Evolutionary conservation across 163 green algal species (phyloP).

Genomic region (Volvox carteri): DNA sequence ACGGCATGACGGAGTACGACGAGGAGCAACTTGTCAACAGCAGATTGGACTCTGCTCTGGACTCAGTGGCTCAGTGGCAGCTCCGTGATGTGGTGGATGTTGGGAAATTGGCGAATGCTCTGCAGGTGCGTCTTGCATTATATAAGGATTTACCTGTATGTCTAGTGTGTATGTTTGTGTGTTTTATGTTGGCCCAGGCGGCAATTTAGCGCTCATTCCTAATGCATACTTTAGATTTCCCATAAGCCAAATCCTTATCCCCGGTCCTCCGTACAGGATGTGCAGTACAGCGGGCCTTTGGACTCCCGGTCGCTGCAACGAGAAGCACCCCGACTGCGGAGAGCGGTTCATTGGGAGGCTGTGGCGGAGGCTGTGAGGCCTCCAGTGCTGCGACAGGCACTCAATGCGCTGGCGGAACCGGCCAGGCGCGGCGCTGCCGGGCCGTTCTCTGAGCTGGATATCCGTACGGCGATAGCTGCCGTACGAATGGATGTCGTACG

Average conservation of each 20-base stretch:
- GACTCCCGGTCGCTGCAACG: constrained; percentile 18
- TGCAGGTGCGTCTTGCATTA: constrained; percentile 31
- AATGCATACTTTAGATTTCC: too few species aligned
- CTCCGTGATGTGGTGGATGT: constrained; percentile 38
- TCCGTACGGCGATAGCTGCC: constrained; percentile 1
- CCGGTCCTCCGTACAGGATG: too few species aligned
- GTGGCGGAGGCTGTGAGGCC: constrained; percentile 32
- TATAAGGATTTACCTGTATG: neutral
- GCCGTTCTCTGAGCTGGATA: constrained; percentile 21
- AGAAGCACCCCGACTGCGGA: constrained; percentile 8
- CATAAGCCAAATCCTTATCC: too few species aligned
- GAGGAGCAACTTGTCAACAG: neutral
- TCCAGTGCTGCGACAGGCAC: constrained; percentile 3
- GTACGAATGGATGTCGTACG: constrained; percentile 24
- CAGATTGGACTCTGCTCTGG: constrained; percentile 35
- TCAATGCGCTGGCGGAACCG: constrained; percentile 12
- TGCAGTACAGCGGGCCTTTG: neutral
- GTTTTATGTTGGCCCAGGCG: too few species aligned
- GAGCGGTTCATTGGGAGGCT: constrained; percentile 15
- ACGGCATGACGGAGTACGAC: neutral
- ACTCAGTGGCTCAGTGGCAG: neutral
- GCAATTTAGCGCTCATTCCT: too few species aligned
- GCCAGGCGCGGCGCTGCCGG: too few species aligned
- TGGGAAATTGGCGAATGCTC: constrained; percentile 7
- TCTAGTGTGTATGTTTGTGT: neutral